Conservation (phyloP, 2,329 filamentous ascomycete genomes). For the Talaromyces sp. region DNA sequence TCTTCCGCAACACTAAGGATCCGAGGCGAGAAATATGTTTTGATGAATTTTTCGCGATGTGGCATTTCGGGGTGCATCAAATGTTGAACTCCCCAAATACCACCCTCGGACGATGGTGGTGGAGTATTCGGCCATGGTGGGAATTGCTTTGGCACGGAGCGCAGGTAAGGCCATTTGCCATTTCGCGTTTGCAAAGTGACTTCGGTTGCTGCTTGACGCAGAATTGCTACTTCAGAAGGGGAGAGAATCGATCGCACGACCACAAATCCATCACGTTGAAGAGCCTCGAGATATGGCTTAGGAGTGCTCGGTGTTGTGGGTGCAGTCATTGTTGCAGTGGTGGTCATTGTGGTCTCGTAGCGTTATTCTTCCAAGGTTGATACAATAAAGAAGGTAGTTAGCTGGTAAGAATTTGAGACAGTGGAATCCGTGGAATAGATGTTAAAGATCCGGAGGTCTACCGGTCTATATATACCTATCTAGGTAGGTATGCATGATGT, state of each 20-base stretch:
- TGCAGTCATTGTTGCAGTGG: constrained; percentile 1
- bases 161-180: constrained; percentile 76
- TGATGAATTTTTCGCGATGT: constrained; percentile 56
- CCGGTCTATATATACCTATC: neutral
- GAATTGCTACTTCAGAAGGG: constrained; percentile 49
- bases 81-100: constrained; percentile 89
- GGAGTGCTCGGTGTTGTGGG: neutral
- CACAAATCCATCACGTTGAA: constrained; percentile 70
- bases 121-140: constrained; percentile 67
- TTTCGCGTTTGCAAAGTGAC: constrained; percentile 57
- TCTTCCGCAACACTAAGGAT: constrained; percentile 61
- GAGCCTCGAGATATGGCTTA: constrained; percentile 45
- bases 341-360: neutral
- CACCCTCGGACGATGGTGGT: constrained; percentile 45
- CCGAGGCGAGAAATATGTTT: constrained; percentile 65
- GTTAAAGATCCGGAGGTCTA: no score
- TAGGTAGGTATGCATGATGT: neutral
- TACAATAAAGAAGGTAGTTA: no score
- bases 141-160: constrained; percentile 84
- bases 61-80: constrained; percentile 69
- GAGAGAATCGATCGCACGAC: constrained; percentile 62
- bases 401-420: neutral
- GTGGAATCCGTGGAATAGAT: neutral
- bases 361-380: neutral
- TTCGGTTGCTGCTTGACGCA: constrained; percentile 56